Percentiles rank a stretch among this genome's conserved stretches.
Conservation (phyloP, 345 rosid genomes). For the Kernera saxatilis region DNA sequence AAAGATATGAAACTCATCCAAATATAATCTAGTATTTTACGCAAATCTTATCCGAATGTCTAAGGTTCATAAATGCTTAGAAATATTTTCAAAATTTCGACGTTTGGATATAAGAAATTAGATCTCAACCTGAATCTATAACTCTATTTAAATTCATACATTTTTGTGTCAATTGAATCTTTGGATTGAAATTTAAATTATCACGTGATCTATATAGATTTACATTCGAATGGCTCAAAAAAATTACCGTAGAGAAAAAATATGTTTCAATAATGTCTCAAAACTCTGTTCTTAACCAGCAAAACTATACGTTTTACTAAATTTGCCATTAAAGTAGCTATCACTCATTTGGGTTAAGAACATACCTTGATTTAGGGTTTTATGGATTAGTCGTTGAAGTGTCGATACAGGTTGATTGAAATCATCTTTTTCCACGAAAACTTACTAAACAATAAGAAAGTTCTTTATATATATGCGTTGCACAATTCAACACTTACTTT, state of each 20-base stretch:
- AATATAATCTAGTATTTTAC: not conserved
- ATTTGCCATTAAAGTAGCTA: not conserved
- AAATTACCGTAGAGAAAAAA: not conserved
- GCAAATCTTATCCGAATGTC: not conserved
- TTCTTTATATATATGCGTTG: not conserved
- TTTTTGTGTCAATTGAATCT: not conserved
- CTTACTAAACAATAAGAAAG: not conserved
- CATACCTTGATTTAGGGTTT: not conserved
- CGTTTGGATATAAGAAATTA: not conserved
- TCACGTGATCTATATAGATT: not conserved
- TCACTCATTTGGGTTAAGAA: not conserved
- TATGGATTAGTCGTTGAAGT: not conserved
- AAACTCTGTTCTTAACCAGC: not conserved
- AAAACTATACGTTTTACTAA: not conserved
- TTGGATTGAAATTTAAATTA: not conserved
- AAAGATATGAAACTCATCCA: not conserved
- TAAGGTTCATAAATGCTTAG: not conserved
- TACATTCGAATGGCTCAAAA: not conserved
- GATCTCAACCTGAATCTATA: not conserved
- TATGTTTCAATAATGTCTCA: not conserved
- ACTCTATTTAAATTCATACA: not conserved
- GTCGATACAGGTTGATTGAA: constrained; percentile 10
- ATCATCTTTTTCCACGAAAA: not conserved
- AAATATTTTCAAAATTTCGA: not conserved
- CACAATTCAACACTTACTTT: not conserved